phyloP scores from a whole-genome alignment of 331 rosid genomes.

The Acacia concinna region DNA sequence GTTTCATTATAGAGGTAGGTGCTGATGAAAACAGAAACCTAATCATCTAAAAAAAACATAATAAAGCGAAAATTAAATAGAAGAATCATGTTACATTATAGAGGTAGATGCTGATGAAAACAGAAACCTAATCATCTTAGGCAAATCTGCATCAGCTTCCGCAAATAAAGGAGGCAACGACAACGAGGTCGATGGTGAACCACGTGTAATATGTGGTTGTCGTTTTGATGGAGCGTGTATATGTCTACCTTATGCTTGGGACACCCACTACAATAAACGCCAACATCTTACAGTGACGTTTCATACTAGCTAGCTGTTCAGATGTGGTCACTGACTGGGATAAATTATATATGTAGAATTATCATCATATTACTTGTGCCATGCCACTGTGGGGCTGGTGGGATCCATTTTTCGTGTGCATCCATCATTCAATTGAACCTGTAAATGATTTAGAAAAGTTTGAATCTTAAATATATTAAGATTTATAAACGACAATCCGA shows the following conservation, averaged over 20 bases:
- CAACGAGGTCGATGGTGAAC: neutral
- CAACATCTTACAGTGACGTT: neutral
- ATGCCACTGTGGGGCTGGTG: neutral
- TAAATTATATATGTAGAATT: neutral
- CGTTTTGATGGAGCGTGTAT: neutral
- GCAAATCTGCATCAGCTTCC: neutral
- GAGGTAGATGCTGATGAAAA: neutral
- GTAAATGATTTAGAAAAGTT: neutral
- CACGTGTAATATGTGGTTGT: neutral
- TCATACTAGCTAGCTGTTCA: neutral
- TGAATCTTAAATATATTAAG: neutral
- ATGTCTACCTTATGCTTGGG: neutral
- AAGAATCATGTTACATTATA: neutral
- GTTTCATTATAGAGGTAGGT: neutral
- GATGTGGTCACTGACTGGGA: neutral
- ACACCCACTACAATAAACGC: neutral
- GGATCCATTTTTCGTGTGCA: neutral
- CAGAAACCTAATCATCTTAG: neutral
- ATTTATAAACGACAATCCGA: neutral
- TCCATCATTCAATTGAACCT: neutral
- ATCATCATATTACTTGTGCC: neutral
- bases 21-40: neutral
- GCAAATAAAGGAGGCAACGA: neutral
- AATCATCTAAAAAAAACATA: neutral
- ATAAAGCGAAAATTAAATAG: neutral